Conservation (phyloP, 2,329 filamentous ascomycete species). For the Aspergillus sp. region DNA sequence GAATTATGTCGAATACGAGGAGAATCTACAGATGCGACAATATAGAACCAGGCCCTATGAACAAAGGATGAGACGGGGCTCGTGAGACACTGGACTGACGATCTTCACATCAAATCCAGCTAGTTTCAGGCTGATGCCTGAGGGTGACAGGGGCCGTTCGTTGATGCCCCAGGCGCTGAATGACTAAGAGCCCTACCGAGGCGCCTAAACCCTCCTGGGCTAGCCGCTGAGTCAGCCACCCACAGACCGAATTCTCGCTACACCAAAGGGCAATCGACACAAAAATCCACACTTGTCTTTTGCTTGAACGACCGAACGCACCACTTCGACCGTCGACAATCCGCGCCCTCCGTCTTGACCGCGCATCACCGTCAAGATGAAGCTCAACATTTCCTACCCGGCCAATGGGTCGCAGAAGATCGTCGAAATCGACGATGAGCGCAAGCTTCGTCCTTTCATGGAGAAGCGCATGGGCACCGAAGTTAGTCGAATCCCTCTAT, state of each 20-base stretch:
- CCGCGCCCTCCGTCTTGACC: constrained; percentile 49
- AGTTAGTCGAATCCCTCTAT: constrained; percentile 37
- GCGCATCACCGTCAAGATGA: constrained; percentile 63
- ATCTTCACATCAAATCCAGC: not conserved
- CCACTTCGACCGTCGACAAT: constrained; percentile 43
- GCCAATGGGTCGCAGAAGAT: constrained; percentile 99
- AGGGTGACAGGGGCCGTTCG: not conserved
- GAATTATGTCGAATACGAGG: not conserved
- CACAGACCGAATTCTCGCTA: constrained; percentile 42
- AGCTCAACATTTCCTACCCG: constrained; percentile 83
- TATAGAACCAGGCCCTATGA: not conserved
- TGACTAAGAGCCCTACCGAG: constrained; percentile 30
- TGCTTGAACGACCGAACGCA: constrained; percentile 32
- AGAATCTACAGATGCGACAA: not conserved
- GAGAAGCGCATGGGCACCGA: constrained; percentile 80
- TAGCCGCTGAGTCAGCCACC: constrained; percentile 39
- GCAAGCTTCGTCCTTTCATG: constrained; percentile 98
- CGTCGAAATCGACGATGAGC: constrained; percentile 98
- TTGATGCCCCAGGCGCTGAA: not conserved
- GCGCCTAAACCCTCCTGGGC: constrained; percentile 18
- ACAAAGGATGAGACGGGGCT: too few relatives aligned
- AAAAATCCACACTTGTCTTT: constrained; percentile 28
- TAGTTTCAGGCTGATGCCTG: not conserved
- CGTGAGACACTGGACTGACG: too few relatives aligned
- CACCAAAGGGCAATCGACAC: constrained; percentile 42